These are phyloP conservation scores for Hypoxylon sp. DNA, from an alignment of 2,329 filamentous ascomycete species.

Conservation along the genomic window DNA sequence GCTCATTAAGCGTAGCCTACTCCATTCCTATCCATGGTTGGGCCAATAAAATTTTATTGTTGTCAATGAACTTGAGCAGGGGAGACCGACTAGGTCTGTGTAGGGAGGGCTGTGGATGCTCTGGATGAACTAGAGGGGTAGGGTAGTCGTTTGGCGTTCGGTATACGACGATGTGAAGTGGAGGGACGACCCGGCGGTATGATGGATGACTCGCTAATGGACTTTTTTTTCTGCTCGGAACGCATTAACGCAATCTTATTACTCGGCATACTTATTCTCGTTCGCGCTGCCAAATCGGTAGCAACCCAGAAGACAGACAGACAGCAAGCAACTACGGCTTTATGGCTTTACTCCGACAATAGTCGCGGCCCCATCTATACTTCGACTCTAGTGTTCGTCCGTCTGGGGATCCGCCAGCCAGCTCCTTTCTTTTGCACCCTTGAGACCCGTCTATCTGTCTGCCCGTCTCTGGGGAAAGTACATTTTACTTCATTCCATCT, in stretches of 20 bases:
- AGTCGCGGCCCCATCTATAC: background rate
- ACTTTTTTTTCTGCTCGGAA: conserved; percentile 9
- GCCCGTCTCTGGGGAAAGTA: background rate
- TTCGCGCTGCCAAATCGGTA: conserved; percentile 23
- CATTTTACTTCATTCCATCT: conserved; percentile 18
- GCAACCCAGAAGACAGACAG: conserved; percentile 23
- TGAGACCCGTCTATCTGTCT: background rate
- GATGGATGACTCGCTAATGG: conserved; percentile 7
- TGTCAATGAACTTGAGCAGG: conserved; percentile 22
- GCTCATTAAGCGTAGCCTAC: conserved; percentile 49
- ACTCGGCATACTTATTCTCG: conserved; percentile 14
- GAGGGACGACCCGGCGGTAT: conserved; percentile 12
- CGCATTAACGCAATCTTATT: conserved; percentile 6
- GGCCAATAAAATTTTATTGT: conserved; percentile 42
- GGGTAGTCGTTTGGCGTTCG: conserved; percentile 30
- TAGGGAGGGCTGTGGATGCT: conserved; percentile 1
- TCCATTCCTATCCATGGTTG: background rate
- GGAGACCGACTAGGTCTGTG: background rate
- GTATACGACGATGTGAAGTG: conserved; percentile 13
- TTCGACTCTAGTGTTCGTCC: conserved; percentile 8
- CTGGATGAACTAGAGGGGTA: background rate
- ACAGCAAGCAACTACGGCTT: conserved; percentile 29
- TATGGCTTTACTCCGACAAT: conserved; percentile 21
- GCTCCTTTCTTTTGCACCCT: conserved; percentile 8
- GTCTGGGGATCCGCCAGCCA: background rate